Evolutionary conservation across 169 alveolate genomes (phyloP), one percentile per base, ranked within the genome.

Genomic region (Plasmodium inui): DNA sequence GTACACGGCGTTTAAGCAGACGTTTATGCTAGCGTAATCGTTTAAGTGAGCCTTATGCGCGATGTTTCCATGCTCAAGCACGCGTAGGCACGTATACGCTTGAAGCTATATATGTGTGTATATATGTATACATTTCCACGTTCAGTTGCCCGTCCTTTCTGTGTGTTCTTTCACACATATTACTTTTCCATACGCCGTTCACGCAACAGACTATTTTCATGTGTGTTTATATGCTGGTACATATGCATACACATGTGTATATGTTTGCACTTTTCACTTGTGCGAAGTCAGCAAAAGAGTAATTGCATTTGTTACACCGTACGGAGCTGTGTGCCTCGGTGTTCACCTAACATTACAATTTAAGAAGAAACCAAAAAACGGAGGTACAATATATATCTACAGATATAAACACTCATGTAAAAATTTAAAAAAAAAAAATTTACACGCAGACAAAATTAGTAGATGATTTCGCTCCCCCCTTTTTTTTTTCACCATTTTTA

Each of bases 251-350:
- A 41, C 72, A 55, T 82, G 72, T 57, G 34, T 82, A 82, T 82
- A 61, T 82, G 32, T 53, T 53, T 55, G 32, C 80, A 7, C 79
- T 74, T 50, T 85, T 85, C 81, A 22, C 81, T 74, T 37, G 78
- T 85, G 80, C 34, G 57, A 26, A 74, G 93, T 46, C 86, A 85
- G 93, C 79, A 50, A 53, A 71, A 39, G 39, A 57, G 81, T 39
- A 79, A 88, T 32, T 30, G 50, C 70, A 53, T 88, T 88, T 17
- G 94, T 88, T 88, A 88, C 94, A 79, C 89, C 83, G 6, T 5
- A 67, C 37, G 17, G 5, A 22, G 82, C 41, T 84, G 94, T 57
- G 82, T 67, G 44, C 71, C 22, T 44, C 83, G 53, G 30, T 22
- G 50, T 84, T 70, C 74, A 76, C 8, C 81, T 85, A 32, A 50